Base-by-base conservation (phyloP, 345 rosid species). In the Capsella bursapastoris region DNA sequence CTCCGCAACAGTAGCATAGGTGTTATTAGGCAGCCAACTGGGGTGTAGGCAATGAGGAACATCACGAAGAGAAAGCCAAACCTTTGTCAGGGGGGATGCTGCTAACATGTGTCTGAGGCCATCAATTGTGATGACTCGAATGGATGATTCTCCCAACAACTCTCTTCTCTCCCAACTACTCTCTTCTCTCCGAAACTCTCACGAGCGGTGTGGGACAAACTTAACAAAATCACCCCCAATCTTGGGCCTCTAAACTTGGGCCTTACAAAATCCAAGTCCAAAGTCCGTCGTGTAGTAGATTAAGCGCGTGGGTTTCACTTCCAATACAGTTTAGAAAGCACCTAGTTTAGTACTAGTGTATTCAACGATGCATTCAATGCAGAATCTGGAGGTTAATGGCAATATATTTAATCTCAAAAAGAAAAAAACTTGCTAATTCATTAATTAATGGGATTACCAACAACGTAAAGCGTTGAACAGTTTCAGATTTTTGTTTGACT, bases 381-480 rank as follows among this genome's bases (percentile, higher is more conserved):
- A 63, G 76, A 77, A 76, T 76, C 76, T 77, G 76, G 52, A 64
- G 56, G 22, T 76, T 45, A 22, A 56, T 47, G 75, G 64, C 4
- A 69, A 45, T 28, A 31, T 32, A 68, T 31, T 16, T 13, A 75
- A 66, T 25, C 32, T 35, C 25, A 13, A 53, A 57, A 70, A 70
- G 34, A 47, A 18, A 75, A 75, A 37, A 63, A 70, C 65, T 70
- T 64, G 0, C 59, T 57, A 22, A 22, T 22, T 22, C 2, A 60
- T 41, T 41, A 29, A 68, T 45, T 51, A 27, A 66, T 59, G 61
- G 58, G 53, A 27, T 43, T 28, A 38, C 65, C 57, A 27, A 64
- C 59, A 75, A 77, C 53, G 80, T 57, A 77, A 71, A 34, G 31
- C 67, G 62, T 71, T 71, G 67, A 70, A 71, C 73, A 65, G 72